Evolutionary conservation across 768 basidiomycete genomes (phyloP).

Genomic region (Kwoniella newhampshirensis): DNA sequence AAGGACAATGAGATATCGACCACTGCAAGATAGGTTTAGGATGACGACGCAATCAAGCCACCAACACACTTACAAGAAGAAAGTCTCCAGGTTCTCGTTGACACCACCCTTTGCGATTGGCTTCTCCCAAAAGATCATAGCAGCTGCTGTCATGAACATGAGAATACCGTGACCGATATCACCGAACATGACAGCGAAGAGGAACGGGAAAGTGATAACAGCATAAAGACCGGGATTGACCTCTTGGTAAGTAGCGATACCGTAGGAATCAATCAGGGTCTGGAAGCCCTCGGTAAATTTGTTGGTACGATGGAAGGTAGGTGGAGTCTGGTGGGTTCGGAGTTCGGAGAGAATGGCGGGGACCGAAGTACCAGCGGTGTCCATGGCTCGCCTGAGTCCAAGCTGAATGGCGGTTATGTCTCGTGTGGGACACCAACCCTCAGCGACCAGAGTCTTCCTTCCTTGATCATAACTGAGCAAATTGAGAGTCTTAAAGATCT

Average conservation of each 20-base stretch:
- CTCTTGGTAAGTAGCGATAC: constrained; percentile 90
- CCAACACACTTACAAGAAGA: constrained; percentile 76
- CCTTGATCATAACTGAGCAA: constrained; percentile 91
- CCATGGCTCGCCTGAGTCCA: constrained; percentile 85
- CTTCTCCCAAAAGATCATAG: constrained; percentile 85
- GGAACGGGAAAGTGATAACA: constrained; percentile 84
- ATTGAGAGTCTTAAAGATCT: constrained; percentile 93
- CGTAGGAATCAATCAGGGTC: constrained; percentile 96
- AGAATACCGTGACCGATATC: constrained; percentile 95
- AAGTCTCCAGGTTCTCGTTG: constrained; percentile 80
- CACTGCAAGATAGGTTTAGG: constrained; percentile 58
- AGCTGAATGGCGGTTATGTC: constrained; percentile 83
- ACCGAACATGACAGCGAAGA: constrained; percentile 99
- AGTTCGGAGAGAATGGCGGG: constrained; percentile 91
- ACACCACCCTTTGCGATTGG: constrained; percentile 70
- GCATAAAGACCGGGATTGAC: constrained; percentile 93
- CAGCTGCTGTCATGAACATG: constrained; percentile 70
- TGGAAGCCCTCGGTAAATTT: constrained; percentile 97
- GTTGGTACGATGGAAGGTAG: constrained; percentile 91
- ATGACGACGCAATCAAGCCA: constrained; percentile 26
- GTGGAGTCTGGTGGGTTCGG: constrained; percentile 83
- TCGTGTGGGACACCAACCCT: constrained; percentile 94
- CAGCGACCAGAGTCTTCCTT: constrained; percentile 90
- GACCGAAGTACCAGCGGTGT: constrained; percentile 87
- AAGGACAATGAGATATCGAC: constrained; percentile 95